phyloP scores from a whole-genome alignment of 164 flowering plant genomes.

The Chimonanthus salicifolius region DNA sequence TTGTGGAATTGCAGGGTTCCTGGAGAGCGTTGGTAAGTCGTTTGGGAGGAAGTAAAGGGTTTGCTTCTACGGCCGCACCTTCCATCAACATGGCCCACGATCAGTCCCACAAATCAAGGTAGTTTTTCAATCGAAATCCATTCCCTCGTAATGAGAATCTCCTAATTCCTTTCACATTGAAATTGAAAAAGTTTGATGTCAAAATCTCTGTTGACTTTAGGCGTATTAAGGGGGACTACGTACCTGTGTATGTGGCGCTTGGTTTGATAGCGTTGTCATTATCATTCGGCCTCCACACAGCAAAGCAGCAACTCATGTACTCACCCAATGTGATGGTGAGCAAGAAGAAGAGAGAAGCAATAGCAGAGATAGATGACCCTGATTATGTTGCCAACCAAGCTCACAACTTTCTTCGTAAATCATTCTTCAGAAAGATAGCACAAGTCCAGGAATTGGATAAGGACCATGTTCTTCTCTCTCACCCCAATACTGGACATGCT shows the following conservation, averaged over 20 bases:
- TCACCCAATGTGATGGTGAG: constrained; percentile 46
- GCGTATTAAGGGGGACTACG: constrained; percentile 27
- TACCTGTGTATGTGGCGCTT: constrained; percentile 50
- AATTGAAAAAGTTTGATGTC: too few relatives aligned
- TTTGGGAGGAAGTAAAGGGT: constrained; percentile 13
- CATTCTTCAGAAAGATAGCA: constrained; percentile 68
- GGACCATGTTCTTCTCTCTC: constrained; percentile 6
- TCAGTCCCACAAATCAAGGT: neutral
- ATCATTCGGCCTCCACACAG: constrained; percentile 43
- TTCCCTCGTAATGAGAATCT: too few relatives aligned
- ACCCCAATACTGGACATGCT: constrained; percentile 31
- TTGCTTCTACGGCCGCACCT: constrained; percentile 22
- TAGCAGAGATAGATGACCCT: constrained; percentile 65
- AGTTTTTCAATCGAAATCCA: too few relatives aligned
- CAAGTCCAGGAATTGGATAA: constrained; percentile 39
- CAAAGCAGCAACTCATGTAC: constrained; percentile 41
- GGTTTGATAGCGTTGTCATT: constrained; percentile 38
- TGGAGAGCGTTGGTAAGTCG: constrained; percentile 18
- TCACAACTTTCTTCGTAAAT: constrained; percentile 37
- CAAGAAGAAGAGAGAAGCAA: constrained; percentile 53
- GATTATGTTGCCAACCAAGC: constrained; percentile 38
- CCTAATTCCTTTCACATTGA: too few relatives aligned
- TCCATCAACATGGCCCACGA: constrained; percentile 14
- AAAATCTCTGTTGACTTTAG: neutral
- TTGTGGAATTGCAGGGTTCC: constrained; percentile 13